These are phyloP conservation scores for Zalaria sp. DNA, from an alignment of 2,329 filamentous ascomycete species.

Conservation along the genomic window DNA sequence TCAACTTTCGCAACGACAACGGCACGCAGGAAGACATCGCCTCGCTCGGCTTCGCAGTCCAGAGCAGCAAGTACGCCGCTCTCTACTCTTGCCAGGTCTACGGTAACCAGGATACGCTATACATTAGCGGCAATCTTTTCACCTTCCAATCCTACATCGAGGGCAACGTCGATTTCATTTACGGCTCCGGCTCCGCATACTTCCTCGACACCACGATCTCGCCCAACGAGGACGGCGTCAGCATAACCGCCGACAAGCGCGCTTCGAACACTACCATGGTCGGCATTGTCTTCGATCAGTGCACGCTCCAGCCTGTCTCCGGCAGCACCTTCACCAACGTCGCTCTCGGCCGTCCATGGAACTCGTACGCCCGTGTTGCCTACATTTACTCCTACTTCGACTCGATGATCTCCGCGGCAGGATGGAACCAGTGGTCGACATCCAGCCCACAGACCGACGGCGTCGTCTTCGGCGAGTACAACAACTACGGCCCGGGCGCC, in stretches of 20 bases:
- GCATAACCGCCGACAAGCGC: conserved; percentile 26
- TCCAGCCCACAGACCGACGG: conserved; percentile 13
- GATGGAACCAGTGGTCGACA: conserved; percentile 17
- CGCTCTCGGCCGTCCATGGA: conserved; percentile 12
- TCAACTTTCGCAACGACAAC: conserved; percentile 26
- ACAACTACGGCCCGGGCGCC: conserved; percentile 23
- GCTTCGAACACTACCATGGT: conserved; percentile 22
- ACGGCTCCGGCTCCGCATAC: conserved; percentile 29
- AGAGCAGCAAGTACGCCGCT: conserved; percentile 26
- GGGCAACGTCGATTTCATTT: conserved; percentile 30
- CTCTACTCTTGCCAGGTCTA: conserved; percentile 23
- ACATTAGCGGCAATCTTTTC: conserved; percentile 24
- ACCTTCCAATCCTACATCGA: conserved; percentile 25
- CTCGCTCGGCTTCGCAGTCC: conserved; percentile 25
- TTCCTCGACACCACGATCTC: conserved; percentile 26
- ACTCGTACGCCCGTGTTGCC: conserved; percentile 10
- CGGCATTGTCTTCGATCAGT: conserved; percentile 25
- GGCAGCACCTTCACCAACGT: conserved; percentile 16
- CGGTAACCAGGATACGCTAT: conserved; percentile 25
- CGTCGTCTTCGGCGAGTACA: conserved; percentile 21
- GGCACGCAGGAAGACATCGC: conserved; percentile 23
- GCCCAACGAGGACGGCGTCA: conserved; percentile 21
- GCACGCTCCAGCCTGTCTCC: conserved; percentile 16
- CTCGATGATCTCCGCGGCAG: conserved; percentile 10
- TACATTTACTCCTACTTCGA: conserved; percentile 11